Percentiles rank a stretch among this genome's conserved stretches.
These are phyloP conservation scores for Tieghemostelium lacteum DNA, from an alignment of 78 protist species.

Conservation along the genomic window DNA sequence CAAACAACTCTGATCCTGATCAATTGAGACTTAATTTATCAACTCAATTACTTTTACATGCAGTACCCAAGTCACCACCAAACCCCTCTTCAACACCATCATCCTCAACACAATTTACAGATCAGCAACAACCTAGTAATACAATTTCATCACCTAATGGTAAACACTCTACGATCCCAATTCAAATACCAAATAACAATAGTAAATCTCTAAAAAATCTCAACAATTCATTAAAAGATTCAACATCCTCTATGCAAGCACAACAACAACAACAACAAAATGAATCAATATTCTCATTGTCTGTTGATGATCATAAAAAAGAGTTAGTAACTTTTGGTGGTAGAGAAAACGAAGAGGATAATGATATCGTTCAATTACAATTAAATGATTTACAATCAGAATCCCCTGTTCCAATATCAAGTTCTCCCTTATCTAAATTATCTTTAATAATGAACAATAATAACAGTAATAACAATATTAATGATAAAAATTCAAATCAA, in stretches of 20 bases:
- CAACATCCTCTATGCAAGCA: too few relatives aligned
- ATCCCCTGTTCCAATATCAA: too few relatives aligned
- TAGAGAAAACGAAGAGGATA: not conserved
- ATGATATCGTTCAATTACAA: not conserved
- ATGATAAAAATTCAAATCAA: not conserved
- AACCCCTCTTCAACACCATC: not conserved
- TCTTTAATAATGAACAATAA: too few relatives aligned
- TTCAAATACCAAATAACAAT: constrained; percentile 52
- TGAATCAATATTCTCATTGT: constrained; percentile 51
- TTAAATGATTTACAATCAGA: too few relatives aligned
- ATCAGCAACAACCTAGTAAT: not conserved
- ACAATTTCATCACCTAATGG: too few relatives aligned
- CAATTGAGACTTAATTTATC: constrained; percentile 26
- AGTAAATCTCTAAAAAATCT: too few relatives aligned
- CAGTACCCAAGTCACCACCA: constrained; percentile 13
- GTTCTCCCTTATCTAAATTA: too few relatives aligned
- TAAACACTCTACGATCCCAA: constrained; percentile 19
- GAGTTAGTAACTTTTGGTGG: not conserved
- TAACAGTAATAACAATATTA: constrained; percentile 1
- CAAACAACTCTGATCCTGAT: not conserved
- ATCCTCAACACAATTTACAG: not conserved
- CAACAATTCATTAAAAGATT: too few relatives aligned
- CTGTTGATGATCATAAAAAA: constrained; percentile 28
- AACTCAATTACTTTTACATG: constrained; percentile 60
- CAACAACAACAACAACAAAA: too few relatives aligned